Evolutionary conservation across 2,329 filamentous ascomycete genomes (phyloP).

Genomic region (Epichloe uncinata): DNA sequence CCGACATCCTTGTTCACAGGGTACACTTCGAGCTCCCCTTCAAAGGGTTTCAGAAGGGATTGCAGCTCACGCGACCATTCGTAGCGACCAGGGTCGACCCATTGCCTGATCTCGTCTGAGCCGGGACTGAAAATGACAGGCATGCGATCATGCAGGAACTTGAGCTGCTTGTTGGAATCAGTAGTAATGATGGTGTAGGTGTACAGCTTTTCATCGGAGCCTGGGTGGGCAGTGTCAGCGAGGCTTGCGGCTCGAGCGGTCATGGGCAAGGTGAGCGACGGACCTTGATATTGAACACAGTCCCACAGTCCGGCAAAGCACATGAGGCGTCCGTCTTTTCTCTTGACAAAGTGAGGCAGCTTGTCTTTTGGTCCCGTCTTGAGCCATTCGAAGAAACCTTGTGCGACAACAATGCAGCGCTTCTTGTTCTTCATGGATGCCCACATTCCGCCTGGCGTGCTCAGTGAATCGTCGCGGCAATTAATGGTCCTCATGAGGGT

Average conservation of each 20-base stretch:
- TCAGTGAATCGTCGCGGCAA: constrained; percentile 78
- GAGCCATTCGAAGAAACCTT: constrained; percentile 96
- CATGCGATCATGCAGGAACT: constrained; percentile 89
- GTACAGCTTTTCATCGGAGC: constrained; percentile 52
- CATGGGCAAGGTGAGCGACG: background rate
- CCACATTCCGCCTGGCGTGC: constrained; percentile 74
- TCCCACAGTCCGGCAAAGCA: constrained; percentile 91
- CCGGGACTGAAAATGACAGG: constrained; percentile 77
- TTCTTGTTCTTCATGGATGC: constrained; percentile 79
- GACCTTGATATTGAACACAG: constrained; percentile 63
- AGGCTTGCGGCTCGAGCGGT: background rate
- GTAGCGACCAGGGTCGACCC: constrained; percentile 61
- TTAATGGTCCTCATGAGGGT: constrained; percentile 84
- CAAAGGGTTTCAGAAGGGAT: constrained; percentile 61
- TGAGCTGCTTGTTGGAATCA: constrained; percentile 66
- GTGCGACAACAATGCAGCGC: constrained; percentile 73
- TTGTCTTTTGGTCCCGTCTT: constrained; percentile 67
- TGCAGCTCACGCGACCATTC: constrained; percentile 75
- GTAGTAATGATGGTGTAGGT: constrained; percentile 95
- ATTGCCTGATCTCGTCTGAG: constrained; percentile 54
- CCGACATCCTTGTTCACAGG: constrained; percentile 80
- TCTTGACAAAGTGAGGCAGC: constrained; percentile 70
- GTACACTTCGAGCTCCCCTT: constrained; percentile 71
- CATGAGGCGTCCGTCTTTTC: constrained; percentile 73
- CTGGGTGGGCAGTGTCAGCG: constrained; percentile 2